Evolutionary conservation across 1,284 basidiomycete genomes (phyloP).

Genomic region (Malassezia caprae): DNA sequence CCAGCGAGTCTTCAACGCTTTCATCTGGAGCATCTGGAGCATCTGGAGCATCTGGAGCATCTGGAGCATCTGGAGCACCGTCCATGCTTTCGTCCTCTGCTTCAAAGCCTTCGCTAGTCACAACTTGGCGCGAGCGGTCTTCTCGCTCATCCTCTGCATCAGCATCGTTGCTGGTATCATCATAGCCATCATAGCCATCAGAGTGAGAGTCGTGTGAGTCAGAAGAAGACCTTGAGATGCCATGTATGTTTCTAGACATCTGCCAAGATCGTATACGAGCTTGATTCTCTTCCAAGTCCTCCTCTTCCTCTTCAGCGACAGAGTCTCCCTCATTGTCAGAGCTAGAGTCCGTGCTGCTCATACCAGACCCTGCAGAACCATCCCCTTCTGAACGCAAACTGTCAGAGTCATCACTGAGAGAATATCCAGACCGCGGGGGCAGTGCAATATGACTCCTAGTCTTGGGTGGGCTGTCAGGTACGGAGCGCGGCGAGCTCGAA

Average conservation of each 20-base stretch:
- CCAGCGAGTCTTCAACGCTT: constrained; percentile 8
- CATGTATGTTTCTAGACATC: not conserved
- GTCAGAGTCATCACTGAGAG: constrained; percentile 46
- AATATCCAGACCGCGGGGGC: constrained; percentile 46
- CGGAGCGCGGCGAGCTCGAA: not conserved
- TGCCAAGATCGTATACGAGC: not conserved
- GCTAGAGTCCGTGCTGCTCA: constrained; percentile 31
- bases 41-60: no score
- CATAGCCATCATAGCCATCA: constrained; percentile 2
- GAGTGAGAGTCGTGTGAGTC: not conserved
- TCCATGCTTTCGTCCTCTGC: not conserved
- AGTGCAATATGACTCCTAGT: constrained; percentile 46
- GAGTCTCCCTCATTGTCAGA: constrained; percentile 29
- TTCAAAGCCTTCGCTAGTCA: not conserved
- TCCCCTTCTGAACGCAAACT: constrained; percentile 45
- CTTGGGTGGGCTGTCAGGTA: constrained; percentile 41
- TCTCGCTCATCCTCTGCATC: constrained; percentile 18
- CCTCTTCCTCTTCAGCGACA: constrained; percentile 27
- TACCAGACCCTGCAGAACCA: constrained; percentile 32
- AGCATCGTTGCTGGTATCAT: constrained; percentile 14
- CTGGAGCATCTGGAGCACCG: not conserved
- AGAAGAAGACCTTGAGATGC: not conserved
- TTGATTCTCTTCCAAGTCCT: constrained; percentile 13
- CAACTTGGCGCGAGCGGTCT: not conserved
- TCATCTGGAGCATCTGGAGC: not conserved